These are phyloP conservation scores for Vitis rupestris DNA, from an alignment of 164 flowering plant species.

Conservation along the genomic window DNA sequence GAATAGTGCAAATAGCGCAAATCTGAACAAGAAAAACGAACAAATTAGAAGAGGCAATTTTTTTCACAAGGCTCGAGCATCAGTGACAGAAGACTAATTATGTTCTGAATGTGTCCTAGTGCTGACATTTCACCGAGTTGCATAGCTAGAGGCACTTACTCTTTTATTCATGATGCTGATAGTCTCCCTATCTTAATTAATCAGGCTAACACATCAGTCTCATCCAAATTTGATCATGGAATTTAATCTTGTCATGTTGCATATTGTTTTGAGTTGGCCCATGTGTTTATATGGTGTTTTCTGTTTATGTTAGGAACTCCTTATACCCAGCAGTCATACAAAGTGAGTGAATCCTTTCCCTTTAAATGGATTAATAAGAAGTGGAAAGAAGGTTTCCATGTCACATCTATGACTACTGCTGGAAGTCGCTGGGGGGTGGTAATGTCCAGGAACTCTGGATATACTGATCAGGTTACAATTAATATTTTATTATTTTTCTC, in stretches of 20 bases:
- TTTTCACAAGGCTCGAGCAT: no score
- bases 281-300: background rate
- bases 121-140: no score
- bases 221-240: no score
- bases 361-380: slow-evolving; percentile 90
- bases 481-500: background rate
- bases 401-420: slow-evolving; percentile 88
- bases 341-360: slow-evolving; percentile 87
- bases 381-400: slow-evolving; percentile 93
- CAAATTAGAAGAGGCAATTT: no score
- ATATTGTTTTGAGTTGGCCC: background rate
- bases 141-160: no score
- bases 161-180: no score
- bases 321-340: slow-evolving; percentile 81
- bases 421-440: slow-evolving; percentile 90
- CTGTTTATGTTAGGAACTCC: slow-evolving; percentile 52
- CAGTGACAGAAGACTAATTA: no score
- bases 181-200: no score
- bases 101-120: no score
- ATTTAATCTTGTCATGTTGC: background rate
- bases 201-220: no score
- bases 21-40: no score
- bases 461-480: slow-evolving; percentile 64
- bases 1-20: no score
- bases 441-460: slow-evolving; percentile 85